These are phyloP conservation scores for Fusarium sp. DNA, from an alignment of 2,329 filamentous ascomycete species.

Conservation along the genomic window DNA sequence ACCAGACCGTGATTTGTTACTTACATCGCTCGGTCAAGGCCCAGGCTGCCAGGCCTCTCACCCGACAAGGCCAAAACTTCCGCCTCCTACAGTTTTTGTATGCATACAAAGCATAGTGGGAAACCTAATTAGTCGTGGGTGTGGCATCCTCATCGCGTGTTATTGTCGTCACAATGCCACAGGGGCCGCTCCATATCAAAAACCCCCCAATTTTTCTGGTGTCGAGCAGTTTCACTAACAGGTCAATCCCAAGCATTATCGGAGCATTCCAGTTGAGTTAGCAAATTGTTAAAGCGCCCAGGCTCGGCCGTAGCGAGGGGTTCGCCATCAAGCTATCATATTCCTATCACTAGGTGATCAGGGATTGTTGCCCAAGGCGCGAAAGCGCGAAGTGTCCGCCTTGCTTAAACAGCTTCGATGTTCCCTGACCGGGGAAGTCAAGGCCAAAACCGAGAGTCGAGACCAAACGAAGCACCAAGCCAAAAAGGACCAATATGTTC, in stretches of 20 bases:
- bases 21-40: slow-evolving; percentile 27
- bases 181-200: slow-evolving; percentile 21
- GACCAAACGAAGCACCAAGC: slow-evolving; percentile 24
- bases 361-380: slow-evolving; percentile 24
- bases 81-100: slow-evolving; percentile 41
- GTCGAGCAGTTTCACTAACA: slow-evolving; percentile 6
- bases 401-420: slow-evolving; percentile 8
- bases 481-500: slow-evolving; percentile 23
- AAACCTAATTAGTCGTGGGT: slow-evolving; percentile 42
- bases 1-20: slow-evolving; percentile 19
- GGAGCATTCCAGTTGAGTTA: not conserved
- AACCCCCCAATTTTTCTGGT: slow-evolving; percentile 16
- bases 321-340: slow-evolving; percentile 15
- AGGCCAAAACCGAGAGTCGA: slow-evolving; percentile 19
- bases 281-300: slow-evolving; percentile 9
- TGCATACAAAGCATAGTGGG: slow-evolving; percentile 36
- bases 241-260: slow-evolving; percentile 3
- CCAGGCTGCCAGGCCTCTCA: slow-evolving; percentile 6
- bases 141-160: slow-evolving; percentile 41
- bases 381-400: slow-evolving; percentile 30
- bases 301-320: slow-evolving; percentile 18
- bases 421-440: slow-evolving; percentile 15
- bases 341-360: slow-evolving; percentile 9
- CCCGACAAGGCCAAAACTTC: slow-evolving; percentile 2
- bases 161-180: slow-evolving; percentile 40